A percentile compares a stretch with the other conserved stretches of the same genome.
Conservation (phyloP, 768 basidiomycete genomes). For the Tricholoma flavovirens region DNA sequence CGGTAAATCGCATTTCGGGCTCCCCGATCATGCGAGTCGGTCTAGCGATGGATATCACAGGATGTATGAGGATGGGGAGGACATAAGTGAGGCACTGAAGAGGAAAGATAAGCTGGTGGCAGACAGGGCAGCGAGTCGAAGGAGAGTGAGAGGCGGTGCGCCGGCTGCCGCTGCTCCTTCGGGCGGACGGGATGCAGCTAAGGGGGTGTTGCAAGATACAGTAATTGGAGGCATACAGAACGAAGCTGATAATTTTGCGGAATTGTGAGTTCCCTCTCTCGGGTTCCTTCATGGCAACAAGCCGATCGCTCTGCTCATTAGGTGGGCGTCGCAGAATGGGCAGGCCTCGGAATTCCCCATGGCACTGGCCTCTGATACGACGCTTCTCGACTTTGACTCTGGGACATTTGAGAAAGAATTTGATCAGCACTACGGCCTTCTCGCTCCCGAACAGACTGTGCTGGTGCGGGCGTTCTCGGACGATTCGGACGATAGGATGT, state of each 20-base stretch:
- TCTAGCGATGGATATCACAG: conserved; percentile 20
- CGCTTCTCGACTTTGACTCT: conserved; percentile 32
- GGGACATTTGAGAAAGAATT: conserved; percentile 49
- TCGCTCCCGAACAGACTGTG: conserved; percentile 74
- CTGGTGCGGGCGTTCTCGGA: conserved; percentile 85
- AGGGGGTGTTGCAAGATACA: conserved; percentile 17
- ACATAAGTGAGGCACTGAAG: conserved; percentile 67
- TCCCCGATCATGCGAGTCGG: conserved; percentile 17
- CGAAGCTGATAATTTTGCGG: conserved; percentile 49
- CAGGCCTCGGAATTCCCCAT: conserved; percentile 13
- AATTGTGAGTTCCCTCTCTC: conserved; percentile 38
- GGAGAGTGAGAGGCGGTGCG: conserved; percentile 75
- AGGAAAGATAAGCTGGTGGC: conserved; percentile 67
- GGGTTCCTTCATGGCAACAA: neutral
- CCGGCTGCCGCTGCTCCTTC: conserved; percentile 23
- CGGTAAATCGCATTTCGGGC: conserved; percentile 21
- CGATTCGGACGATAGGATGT: conserved; percentile 85
- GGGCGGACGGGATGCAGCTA: conserved; percentile 7
- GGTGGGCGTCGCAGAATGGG: conserved; percentile 31
- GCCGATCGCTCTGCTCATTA: conserved; percentile 10
- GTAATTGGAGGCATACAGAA: conserved; percentile 30
- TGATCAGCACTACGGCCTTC: conserved; percentile 73
- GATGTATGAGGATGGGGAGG: conserved; percentile 26
- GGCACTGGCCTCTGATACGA: conserved; percentile 21
- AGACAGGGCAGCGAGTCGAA: conserved; percentile 54